phyloP scores from a whole-genome alignment of 192 early-diverging fungal species.

The Podila minutissima region DNA sequence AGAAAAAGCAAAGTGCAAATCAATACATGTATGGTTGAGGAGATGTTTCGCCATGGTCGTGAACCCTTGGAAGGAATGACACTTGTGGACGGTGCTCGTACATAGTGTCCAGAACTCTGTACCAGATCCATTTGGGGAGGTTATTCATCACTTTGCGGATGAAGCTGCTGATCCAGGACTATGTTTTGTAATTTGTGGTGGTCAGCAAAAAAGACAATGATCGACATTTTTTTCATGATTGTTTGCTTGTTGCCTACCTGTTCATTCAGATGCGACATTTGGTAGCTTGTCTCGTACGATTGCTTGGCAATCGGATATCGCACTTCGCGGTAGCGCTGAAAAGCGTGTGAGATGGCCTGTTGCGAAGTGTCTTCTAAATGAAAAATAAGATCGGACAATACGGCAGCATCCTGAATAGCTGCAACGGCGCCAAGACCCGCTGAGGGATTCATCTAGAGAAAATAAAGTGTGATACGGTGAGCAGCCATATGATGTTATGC shows the following conservation, averaged over 20 bases:
- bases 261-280: conserved; percentile 35
- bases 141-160: conserved; percentile 40
- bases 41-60: conserved; percentile 12
- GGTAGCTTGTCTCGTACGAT: conserved; percentile 33
- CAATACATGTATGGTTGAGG: no score
- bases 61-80: conserved; percentile 17
- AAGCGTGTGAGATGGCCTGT: conserved; percentile 3
- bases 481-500: no score
- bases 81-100: conserved; percentile 36
- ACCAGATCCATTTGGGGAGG: conserved; percentile 39
- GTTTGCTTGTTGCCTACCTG: conserved; percentile 11
- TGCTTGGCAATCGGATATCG: conserved; percentile 17
- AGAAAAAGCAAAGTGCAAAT: not conserved
- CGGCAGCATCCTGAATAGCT: conserved; percentile 27
- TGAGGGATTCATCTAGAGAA: conserved; percentile 15
- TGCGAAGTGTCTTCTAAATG: conserved; percentile 1
- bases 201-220: conserved; percentile 2
- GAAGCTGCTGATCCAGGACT: conserved; percentile 35
- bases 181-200: not conserved
- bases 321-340: conserved; percentile 9
- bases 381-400: conserved; percentile 23
- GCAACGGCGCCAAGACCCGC: conserved; percentile 31
- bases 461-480: no score
- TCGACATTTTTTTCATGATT: not conserved
- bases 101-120: conserved; percentile 23